Conservation (phyloP, 192 early-diverging fungal species). For the Fimicolochytrium jonesii region DNA sequence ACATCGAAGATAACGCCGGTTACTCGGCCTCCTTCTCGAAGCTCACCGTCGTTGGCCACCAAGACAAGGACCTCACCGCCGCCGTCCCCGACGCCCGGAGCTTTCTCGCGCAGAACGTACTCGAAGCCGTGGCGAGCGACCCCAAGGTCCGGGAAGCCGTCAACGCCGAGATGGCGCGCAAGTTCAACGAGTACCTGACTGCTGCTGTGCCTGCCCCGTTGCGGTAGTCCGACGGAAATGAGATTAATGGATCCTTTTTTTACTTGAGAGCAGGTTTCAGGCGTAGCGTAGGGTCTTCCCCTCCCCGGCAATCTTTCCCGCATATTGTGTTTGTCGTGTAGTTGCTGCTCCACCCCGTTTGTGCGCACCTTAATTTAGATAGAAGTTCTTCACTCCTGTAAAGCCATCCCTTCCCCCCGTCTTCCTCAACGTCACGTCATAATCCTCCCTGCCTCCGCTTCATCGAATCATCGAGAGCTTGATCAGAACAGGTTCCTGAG, state of each 20-base stretch:
- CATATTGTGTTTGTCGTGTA: not conserved
- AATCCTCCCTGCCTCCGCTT: not conserved
- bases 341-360: not conserved
- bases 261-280: not conserved
- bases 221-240: not conserved
- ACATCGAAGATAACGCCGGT: constrained; percentile 73
- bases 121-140: not conserved
- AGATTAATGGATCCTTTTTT: not conserved
- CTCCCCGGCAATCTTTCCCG: too few relatives aligned
- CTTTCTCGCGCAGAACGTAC: not conserved
- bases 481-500: too few relatives aligned
- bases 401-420: not conserved
- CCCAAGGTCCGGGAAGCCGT: not conserved
- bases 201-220: not conserved
- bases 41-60: constrained; percentile 63
- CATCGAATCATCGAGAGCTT: not conserved
- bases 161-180: not conserved
- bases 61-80: constrained; percentile 64
- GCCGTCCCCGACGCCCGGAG: constrained; percentile 31
- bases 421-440: not conserved
- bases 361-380: not conserved
- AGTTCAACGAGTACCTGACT: constrained; percentile 9
- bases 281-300: too few relatives aligned
- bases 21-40: constrained; percentile 82
- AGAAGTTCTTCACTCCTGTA: not conserved